Percentiles rank a stretch among this genome's conserved stretches.
phyloP scores from a whole-genome alignment of 2,329 filamentous ascomycete genomes.

The Beauveria caledonica region DNA sequence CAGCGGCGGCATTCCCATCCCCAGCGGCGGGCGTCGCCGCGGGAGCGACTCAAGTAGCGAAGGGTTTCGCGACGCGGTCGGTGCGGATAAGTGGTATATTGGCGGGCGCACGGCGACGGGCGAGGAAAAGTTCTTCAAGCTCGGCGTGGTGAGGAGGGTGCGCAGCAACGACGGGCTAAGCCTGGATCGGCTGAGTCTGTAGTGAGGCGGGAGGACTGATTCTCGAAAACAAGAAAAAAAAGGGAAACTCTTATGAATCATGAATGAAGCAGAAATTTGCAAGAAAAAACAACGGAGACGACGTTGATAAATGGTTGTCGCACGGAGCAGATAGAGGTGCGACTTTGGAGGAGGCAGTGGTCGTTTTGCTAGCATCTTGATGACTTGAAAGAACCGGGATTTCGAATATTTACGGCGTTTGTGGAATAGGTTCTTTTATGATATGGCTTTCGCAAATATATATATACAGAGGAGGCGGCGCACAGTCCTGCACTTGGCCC shows the following conservation, averaged over 20 bases:
- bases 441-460: not conserved
- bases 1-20: constrained; percentile 30
- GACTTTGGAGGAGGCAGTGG: no score
- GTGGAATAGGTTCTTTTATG: not conserved
- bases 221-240: not conserved
- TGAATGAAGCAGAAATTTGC: not conserved
- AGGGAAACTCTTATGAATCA: not conserved
- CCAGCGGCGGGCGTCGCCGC: constrained; percentile 37
- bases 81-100: constrained; percentile 74
- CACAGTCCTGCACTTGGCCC: not conserved
- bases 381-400: not conserved
- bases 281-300: not conserved
- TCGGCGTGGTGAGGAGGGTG: constrained; percentile 66
- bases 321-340: no score
- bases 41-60: constrained; percentile 70
- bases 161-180: constrained; percentile 68
- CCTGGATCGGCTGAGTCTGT: constrained; percentile 67
- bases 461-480: constrained; percentile 1
- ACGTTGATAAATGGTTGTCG: no score
- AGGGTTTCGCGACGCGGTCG: constrained; percentile 64
- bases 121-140: constrained; percentile 76
- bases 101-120: constrained; percentile 66
- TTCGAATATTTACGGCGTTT: not conserved
- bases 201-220: constrained; percentile 20
- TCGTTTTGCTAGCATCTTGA: not conserved